Conservation (phyloP, 768 basidiomycete species). For the Mycena floridula region DNA sequence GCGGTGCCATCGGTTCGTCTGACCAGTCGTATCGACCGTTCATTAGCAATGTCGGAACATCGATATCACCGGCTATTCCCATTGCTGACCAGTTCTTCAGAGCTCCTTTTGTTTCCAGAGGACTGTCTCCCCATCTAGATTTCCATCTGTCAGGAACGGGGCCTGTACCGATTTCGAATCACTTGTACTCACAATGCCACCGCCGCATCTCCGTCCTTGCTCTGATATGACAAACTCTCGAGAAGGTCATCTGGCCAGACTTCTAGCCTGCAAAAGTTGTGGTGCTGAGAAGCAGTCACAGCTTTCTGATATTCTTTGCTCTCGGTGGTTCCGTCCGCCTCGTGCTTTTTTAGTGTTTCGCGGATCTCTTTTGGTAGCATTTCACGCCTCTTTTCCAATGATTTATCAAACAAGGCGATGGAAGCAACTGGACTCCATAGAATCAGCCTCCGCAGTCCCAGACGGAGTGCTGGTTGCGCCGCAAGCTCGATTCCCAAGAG, state of each 20-base stretch:
- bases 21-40: slow-evolving; percentile 31
- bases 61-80: slow-evolving; percentile 22
- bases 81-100: slow-evolving; percentile 27
- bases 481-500: not conserved
- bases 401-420: slow-evolving; percentile 27
- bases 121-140: slow-evolving; percentile 21
- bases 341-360: slow-evolving; percentile 28
- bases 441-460: slow-evolving; percentile 18
- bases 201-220: slow-evolving; percentile 32
- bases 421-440: slow-evolving; percentile 29
- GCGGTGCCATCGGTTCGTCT: slow-evolving; percentile 23
- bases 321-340: slow-evolving; percentile 27
- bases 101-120: slow-evolving; percentile 20
- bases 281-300: slow-evolving; percentile 25
- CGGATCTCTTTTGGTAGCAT: slow-evolving; percentile 25
- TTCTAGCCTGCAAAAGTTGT: slow-evolving; percentile 28
- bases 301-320: slow-evolving; percentile 31
- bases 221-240: slow-evolving; percentile 16
- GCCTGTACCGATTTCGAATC: not conserved
- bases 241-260: slow-evolving; percentile 26
- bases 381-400: slow-evolving; percentile 18
- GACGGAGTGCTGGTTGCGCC: not conserved
- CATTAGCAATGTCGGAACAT: slow-evolving; percentile 23
- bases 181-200: slow-evolving; percentile 25
- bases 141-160: slow-evolving; percentile 2